A percentile compares a stretch with the other conserved stretches of the same genome.
phyloP scores from a whole-genome alignment of 2,329 filamentous ascomycete genomes.

The Capronia americana region DNA sequence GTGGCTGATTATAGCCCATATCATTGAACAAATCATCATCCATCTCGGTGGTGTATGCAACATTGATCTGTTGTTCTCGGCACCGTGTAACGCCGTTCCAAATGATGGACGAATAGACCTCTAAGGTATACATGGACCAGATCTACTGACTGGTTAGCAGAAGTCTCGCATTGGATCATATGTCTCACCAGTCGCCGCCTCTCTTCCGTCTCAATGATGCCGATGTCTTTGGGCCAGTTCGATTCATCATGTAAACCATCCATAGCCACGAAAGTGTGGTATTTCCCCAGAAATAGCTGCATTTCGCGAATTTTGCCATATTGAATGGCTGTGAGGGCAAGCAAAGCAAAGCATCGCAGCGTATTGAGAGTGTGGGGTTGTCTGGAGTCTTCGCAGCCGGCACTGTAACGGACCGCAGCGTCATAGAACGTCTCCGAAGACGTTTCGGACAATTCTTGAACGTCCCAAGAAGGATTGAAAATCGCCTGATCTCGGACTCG shows the following conservation, averaged over 20 bases:
- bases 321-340: conserved; percentile 60
- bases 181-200: conserved; percentile 54
- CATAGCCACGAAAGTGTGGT: conserved; percentile 58
- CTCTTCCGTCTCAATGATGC: conserved; percentile 56
- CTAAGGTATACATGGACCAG: conserved; percentile 65
- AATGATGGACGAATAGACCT: conserved; percentile 61
- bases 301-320: conserved; percentile 57
- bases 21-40: conserved; percentile 55
- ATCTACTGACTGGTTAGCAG: conserved; percentile 45
- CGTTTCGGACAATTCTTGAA: conserved; percentile 43
- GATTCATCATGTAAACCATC: conserved; percentile 61
- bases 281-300: conserved; percentile 59
- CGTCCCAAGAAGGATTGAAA: conserved; percentile 46
- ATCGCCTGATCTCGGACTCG: conserved; percentile 59
- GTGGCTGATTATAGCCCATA: conserved; percentile 40
- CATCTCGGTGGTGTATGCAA: conserved; percentile 56
- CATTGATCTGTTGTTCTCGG: conserved; percentile 55
- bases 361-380: conserved; percentile 46
- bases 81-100: conserved; percentile 57
- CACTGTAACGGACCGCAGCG: conserved; percentile 51
- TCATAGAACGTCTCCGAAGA: conserved; percentile 54
- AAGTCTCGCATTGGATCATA: conserved; percentile 5
- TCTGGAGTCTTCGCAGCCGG: conserved; percentile 36
- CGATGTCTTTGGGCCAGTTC: conserved; percentile 57
- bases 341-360: conserved; percentile 55